Percentiles rank a stretch among this genome's conserved stretches.
These are phyloP conservation scores for Colletotrichum sp. DNA, from an alignment of 2,329 filamentous ascomycete species.

Conservation along the genomic window DNA sequence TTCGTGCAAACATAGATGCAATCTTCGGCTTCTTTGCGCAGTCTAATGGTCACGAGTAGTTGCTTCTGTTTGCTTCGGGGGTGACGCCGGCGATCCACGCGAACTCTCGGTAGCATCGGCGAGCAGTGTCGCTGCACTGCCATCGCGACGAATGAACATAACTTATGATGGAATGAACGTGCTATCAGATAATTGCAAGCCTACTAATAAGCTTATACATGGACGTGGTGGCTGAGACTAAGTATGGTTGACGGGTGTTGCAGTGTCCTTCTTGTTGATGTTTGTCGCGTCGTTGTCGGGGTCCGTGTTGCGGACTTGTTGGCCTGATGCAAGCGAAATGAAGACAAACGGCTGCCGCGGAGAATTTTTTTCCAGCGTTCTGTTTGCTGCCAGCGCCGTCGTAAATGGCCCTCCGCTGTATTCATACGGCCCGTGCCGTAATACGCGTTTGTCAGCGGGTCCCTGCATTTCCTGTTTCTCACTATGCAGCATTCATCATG, in stretches of 20 bases:
- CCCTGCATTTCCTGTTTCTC: background rate
- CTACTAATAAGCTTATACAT: background rate
- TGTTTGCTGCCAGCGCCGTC: background rate
- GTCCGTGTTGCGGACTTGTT: background rate
- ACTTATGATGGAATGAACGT: background rate
- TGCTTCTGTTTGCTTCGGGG: background rate
- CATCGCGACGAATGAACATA: background rate
- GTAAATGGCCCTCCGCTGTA: background rate
- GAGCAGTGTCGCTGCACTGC: background rate
- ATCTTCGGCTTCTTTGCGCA: background rate
- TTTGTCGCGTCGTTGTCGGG: background rate
- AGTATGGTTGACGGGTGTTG: background rate
- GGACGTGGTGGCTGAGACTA: background rate
- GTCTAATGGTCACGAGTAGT: background rate
- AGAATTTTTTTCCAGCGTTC: background rate
- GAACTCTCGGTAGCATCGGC: background rate
- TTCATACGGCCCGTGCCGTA: background rate
- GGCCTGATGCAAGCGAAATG: background rate
- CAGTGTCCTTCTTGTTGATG: background rate
- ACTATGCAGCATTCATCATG: background rate
- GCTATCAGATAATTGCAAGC: background rate
- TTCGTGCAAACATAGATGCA: background rate
- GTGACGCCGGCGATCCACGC: background rate
- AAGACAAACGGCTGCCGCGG: background rate
- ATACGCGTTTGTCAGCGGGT: background rate